Percentiles rank a stretch among this genome's conserved stretches.
Conservation (phyloP, 257 asterid genomes). For the Dorcoceras hygrometricum region DNA sequence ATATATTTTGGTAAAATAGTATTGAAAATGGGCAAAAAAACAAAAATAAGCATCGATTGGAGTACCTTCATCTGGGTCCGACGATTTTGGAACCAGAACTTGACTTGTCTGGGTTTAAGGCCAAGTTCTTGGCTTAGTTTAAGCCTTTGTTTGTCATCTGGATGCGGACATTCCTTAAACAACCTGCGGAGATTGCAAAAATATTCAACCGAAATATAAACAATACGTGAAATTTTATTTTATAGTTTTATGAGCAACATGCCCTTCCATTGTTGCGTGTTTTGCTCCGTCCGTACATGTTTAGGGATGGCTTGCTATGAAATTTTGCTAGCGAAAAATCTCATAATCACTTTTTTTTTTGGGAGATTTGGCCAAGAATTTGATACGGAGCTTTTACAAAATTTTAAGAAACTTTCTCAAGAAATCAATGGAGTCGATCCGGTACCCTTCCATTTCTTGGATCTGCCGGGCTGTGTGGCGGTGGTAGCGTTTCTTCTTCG, state of each 20-base stretch:
- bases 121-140: slow-evolving; percentile 90
- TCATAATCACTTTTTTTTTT: too few relatives aligned
- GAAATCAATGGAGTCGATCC: not conserved
- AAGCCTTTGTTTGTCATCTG: slow-evolving; percentile 87
- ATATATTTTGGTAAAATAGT: too few relatives aligned
- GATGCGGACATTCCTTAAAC: slow-evolving; percentile 96
- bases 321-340: too few relatives aligned
- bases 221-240: too few relatives aligned
- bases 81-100: slow-evolving; percentile 97
- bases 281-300: not conserved
- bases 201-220: not conserved
- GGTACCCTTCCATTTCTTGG: slow-evolving; percentile 94
- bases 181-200: slow-evolving; percentile 35
- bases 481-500: slow-evolving; percentile 83
- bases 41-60: too few relatives aligned
- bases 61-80: slow-evolving; percentile 98
- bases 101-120: slow-evolving; percentile 90
- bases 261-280: not conserved
- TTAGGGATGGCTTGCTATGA: too few relatives aligned
- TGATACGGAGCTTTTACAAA: too few relatives aligned
- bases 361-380: not conserved
- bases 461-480: slow-evolving; percentile 91
- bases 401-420: too few relatives aligned
- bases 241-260: not conserved
- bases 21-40: too few relatives aligned